phyloP scores from a whole-genome alignment of 495 filamentous ascomycete species.

The Aspergillus nanangensis region DNA sequence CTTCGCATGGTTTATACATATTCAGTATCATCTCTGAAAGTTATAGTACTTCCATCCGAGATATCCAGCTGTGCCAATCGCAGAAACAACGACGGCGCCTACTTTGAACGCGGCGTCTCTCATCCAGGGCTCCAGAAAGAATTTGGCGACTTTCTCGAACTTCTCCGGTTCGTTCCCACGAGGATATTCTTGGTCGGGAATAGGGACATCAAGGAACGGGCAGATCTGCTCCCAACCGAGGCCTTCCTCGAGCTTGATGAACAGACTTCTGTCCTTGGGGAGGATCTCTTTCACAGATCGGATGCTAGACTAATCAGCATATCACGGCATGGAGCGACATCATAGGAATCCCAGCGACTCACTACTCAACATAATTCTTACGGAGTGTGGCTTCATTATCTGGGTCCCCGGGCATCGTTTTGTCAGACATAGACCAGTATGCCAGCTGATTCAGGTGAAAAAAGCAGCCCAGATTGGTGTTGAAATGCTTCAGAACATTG shows the following conservation, averaged over 20 bases:
- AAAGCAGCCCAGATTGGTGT: constrained; percentile 10
- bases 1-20: no score
- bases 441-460: constrained; percentile 7
- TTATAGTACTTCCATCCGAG: constrained; percentile 2
- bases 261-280: constrained; percentile 16
- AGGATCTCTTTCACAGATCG: constrained; percentile 15
- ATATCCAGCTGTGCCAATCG: constrained; percentile 3
- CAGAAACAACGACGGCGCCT: constrained; percentile 6
- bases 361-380: constrained; percentile 18
- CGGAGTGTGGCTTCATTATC: constrained; percentile 5
- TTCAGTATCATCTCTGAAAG: no score
- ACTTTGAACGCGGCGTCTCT: constrained; percentile 10
- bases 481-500: constrained; percentile 19
- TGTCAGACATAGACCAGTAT: constrained; percentile 7
- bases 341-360: neutral
- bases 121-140: constrained; percentile 7
- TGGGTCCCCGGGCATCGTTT: neutral
- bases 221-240: constrained; percentile 24
- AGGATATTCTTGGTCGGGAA: constrained; percentile 19
- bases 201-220: constrained; percentile 18
- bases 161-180: constrained; percentile 22
- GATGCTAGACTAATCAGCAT: constrained; percentile 11
- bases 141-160: constrained; percentile 13
- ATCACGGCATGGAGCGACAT: neutral
- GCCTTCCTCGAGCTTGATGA: constrained; percentile 17